These are phyloP conservation scores for Selaginella tamariscina DNA, from an alignment of 75 land plant species.

Conservation along the genomic window DNA sequence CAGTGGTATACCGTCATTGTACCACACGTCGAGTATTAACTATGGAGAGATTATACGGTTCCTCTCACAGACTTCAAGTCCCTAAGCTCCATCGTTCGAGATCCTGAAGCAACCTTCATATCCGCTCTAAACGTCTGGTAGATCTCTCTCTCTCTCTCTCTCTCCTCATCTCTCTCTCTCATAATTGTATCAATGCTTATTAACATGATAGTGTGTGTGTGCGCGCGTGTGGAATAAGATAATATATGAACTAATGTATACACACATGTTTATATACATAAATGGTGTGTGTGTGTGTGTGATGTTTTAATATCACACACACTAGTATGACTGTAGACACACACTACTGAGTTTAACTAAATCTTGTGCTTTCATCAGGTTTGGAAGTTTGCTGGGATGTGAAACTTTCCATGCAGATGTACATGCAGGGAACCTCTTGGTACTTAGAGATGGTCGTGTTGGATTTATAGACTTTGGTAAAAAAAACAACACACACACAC, in stretches of 20 bases:
- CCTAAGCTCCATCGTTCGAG: conserved; percentile 68
- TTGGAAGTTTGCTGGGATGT: conserved; percentile 93
- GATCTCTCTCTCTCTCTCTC: background rate
- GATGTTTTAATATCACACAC: no score
- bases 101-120: conserved; percentile 74
- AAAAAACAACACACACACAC: no score
- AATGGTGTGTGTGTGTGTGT: no score
- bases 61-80: conserved; percentile 93
- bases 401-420: conserved; percentile 98
- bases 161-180: no score
- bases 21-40: conserved; percentile 76
- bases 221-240: no score
- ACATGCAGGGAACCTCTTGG: conserved; percentile 95
- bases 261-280: no score
- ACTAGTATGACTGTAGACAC: no score
- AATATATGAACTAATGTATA: no score
- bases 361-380: no score
- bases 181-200: no score
- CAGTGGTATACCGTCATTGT: conserved; percentile 76
- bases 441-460: conserved; percentile 88
- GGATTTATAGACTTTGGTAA: conserved; percentile 99
- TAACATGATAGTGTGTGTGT: no score
- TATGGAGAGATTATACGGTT: conserved; percentile 84
- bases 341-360: conserved; percentile 2
- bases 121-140: conserved; percentile 96